Percentiles rank a stretch among this genome's conserved stretches.
Conservation (phyloP, 192 early-diverging fungal genomes). For the Helicostylum pulchrum region DNA sequence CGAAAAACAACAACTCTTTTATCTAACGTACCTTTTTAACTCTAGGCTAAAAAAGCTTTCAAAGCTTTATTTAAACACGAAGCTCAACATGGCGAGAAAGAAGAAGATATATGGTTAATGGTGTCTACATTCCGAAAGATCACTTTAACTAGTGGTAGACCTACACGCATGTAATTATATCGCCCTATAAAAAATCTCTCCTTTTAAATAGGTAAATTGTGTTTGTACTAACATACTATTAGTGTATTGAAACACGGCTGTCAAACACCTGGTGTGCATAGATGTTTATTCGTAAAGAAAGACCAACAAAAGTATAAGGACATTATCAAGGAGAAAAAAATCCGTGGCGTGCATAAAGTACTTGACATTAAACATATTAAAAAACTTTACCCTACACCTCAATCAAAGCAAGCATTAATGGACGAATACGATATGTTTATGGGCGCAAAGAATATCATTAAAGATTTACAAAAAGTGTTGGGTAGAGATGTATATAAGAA, state of each 20-base stretch:
- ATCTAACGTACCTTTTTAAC: not conserved
- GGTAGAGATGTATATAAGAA: conserved; percentile 73
- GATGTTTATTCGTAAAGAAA: conserved; percentile 90
- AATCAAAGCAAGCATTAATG: conserved; percentile 74
- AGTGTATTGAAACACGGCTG: conserved; percentile 61
- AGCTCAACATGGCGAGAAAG: not conserved
- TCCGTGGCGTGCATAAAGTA: conserved; percentile 68
- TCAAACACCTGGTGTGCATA: conserved; percentile 57
- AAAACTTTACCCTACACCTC: conserved; percentile 73
- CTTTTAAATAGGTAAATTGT: not conserved
- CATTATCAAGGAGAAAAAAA: conserved; percentile 56
- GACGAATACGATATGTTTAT: conserved; percentile 83
- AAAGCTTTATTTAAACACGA: conserved; percentile 22
- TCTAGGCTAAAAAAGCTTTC: conserved; percentile 19
- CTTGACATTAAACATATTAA: conserved; percentile 77
- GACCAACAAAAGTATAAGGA: conserved; percentile 78
- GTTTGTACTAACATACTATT: not conserved
- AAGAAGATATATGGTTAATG: conserved; percentile 23
- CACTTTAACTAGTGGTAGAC: not conserved
- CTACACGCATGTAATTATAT: conserved; percentile 12
- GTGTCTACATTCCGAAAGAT: conserved; percentile 5
- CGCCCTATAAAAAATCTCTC: not conserved
- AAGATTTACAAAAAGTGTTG: conserved; percentile 69
- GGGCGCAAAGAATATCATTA: conserved; percentile 77
- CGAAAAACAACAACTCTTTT: not conserved